Conservation (phyloP, 2,329 filamentous ascomycete species). For the Anthostomella pinea region DNA sequence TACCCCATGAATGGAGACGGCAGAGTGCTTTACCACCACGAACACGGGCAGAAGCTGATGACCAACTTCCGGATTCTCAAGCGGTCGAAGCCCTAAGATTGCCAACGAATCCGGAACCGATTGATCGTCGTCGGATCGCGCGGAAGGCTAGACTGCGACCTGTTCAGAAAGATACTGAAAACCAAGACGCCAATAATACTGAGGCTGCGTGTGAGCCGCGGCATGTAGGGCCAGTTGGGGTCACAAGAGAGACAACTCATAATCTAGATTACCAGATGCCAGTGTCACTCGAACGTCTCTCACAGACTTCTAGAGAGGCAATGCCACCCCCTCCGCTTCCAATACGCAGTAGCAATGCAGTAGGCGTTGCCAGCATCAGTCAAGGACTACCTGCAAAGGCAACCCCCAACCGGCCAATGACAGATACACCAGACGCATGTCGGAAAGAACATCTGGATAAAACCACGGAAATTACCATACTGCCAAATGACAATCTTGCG, state of each 20-base stretch:
- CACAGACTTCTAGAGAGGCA: slow-evolving; percentile 25
- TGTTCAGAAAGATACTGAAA: neutral
- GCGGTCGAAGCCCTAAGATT: neutral
- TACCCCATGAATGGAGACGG: slow-evolving; percentile 15
- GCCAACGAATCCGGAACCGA: too few species aligned
- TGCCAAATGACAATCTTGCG: neutral
- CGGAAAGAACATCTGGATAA: too few species aligned
- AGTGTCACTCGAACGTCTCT: slow-evolving; percentile 12
- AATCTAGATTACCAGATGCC: neutral
- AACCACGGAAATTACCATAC: too few species aligned
- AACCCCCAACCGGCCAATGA: neutral
- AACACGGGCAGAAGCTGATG: neutral
- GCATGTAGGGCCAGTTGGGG: too few species aligned
- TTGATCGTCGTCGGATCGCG: too few species aligned
- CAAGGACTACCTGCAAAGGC: neutral
- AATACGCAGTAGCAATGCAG: slow-evolving; percentile 1
- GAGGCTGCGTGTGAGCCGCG: too few species aligned
- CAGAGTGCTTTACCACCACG: neutral
- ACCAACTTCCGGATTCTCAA: neutral
- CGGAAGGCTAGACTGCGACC: too few species aligned
- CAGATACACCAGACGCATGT: too few species aligned
- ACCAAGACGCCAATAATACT: neutral
- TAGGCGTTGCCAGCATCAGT: neutral
- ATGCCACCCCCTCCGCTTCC: slow-evolving; percentile 33
- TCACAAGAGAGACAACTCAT: too few species aligned